Percentiles rank a stretch among this genome's conserved stretches.
Conservation (phyloP, 2,329 filamentous ascomycete genomes). For the Pyricularia sp. region DNA sequence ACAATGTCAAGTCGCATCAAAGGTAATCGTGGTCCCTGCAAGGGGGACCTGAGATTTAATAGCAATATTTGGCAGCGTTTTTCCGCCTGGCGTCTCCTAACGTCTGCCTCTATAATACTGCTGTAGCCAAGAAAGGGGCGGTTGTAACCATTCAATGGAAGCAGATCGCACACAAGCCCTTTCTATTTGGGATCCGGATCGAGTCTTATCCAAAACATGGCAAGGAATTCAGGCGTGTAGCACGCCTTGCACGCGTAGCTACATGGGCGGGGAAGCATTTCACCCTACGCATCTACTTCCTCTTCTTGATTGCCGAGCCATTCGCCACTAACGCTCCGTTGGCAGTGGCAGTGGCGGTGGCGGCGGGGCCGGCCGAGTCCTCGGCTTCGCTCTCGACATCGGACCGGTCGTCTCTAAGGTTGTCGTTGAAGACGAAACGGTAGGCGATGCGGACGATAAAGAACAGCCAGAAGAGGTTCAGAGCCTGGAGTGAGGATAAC, state of each 20-base stretch:
- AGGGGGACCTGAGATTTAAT: neutral
- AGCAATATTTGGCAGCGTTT: neutral
- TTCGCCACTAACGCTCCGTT: constrained; percentile 6
- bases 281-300: neutral
- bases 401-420: constrained; percentile 62
- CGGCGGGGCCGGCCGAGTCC: constrained; percentile 9
- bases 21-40: neutral
- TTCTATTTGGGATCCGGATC: neutral
- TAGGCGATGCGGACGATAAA: constrained; percentile 68
- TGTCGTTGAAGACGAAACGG: constrained; percentile 55
- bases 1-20: neutral
- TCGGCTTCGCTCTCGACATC: constrained; percentile 52
- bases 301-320: constrained; percentile 12
- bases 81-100: neutral
- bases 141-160: neutral
- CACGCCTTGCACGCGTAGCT: too few relatives aligned
- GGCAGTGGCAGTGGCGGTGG: neutral
- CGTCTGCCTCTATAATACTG: neutral
- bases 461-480: constrained; percentile 78
- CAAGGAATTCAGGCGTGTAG: neutral
- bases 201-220: neutral
- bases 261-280: neutral
- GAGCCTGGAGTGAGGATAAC: constrained; percentile 57
- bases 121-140: neutral
- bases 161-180: neutral